Evolutionary conservation across 345 rosid genomes (phyloP), one percentile per base, ranked within the genome.

Genomic region (Lepidium africanum): DNA sequence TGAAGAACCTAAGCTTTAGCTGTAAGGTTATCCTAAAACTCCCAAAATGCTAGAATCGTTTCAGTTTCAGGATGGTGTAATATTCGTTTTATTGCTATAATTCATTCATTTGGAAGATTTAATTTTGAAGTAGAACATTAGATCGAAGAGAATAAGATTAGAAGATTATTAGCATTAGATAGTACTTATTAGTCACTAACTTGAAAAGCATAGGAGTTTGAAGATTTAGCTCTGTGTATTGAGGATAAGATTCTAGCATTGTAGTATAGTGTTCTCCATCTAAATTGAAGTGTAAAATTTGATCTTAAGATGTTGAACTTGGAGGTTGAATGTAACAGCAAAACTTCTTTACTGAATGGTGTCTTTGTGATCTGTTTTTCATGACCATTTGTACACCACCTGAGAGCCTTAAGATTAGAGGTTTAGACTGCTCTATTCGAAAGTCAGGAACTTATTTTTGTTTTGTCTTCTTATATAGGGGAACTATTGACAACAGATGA

Each of bases 401-500:
- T 35, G 72, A 58, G 21, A 51, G 55, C 67, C 15, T 15, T 69
- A 12, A n/a, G 12, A 10, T 7, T 46, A 7, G 16, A 7, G 43
- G 14, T 35, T 14, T 46, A 46, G 72, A 47, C 49, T 1, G 27
- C 35, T 72, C 39, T 72, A 30, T 17, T 11, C 32, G 1, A 52
- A 43, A 36, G 0, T 63, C 3, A 5, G 15, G 63, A 45, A 5
- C 15, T 42, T 9, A 5, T 33, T n/a, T 56, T 40, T 2, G 30
- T 51, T 23, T 16, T 46, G 9, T 16, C 27, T 36, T 59, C 2
- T 46, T 6, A 37, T 6, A 37, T 45, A 93, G 98, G 97, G 12
- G 98, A 93, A 77, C 74, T 93, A 19, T 59, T 90, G 71, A 90
- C 85, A 6, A 88, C 87, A 11, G 61, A 68, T 41, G 92, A 90